Conservation (phyloP, 805 yeast species). For the Metschnikowia hibisci region DNA sequence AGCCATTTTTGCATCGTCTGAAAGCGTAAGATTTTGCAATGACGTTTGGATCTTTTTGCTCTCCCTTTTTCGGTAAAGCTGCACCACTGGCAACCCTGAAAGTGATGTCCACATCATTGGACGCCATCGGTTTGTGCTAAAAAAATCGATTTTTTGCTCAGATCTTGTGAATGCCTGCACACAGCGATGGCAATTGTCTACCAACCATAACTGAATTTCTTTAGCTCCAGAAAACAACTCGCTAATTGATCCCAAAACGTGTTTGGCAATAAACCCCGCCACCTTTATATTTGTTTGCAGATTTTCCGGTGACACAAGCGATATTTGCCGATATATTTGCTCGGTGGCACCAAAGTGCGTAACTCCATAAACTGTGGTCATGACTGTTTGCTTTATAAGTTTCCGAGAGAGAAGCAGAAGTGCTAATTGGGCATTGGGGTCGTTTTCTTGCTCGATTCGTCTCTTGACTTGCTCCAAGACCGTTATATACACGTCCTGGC, state of each 20-base stretch:
- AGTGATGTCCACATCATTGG: constrained; percentile 43
- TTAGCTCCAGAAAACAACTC: constrained; percentile 33
- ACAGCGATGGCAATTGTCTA: constrained; percentile 28
- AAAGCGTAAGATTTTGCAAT: constrained; percentile 23
- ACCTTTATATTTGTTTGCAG: constrained; percentile 1
- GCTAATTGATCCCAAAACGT: constrained; percentile 13
- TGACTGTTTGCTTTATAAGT: constrained; percentile 39
- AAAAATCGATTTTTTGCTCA: constrained; percentile 17
- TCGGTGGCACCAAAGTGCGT: constrained; percentile 33
- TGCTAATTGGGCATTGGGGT: constrained; percentile 16
- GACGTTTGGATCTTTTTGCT: constrained; percentile 18
- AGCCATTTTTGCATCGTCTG: constrained; percentile 19
- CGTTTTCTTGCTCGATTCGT: constrained; percentile 7
- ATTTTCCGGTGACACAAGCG: background rate
- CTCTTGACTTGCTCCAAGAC: constrained; percentile 26
- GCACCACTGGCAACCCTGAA: constrained; percentile 41
- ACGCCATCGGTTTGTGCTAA: constrained; percentile 19
- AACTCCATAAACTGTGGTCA: constrained; percentile 46
- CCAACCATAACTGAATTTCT: constrained; percentile 35
- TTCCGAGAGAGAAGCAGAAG: constrained; percentile 25
- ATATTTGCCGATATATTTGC: constrained; percentile 23
- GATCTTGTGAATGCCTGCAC: constrained; percentile 22
- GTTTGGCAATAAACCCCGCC: constrained; percentile 12
- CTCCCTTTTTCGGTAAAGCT: constrained; percentile 26
- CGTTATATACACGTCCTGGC: constrained; percentile 33